Conservation (phyloP, 2,329 filamentous ascomycete species). For the Hypoxylon sp. region DNA sequence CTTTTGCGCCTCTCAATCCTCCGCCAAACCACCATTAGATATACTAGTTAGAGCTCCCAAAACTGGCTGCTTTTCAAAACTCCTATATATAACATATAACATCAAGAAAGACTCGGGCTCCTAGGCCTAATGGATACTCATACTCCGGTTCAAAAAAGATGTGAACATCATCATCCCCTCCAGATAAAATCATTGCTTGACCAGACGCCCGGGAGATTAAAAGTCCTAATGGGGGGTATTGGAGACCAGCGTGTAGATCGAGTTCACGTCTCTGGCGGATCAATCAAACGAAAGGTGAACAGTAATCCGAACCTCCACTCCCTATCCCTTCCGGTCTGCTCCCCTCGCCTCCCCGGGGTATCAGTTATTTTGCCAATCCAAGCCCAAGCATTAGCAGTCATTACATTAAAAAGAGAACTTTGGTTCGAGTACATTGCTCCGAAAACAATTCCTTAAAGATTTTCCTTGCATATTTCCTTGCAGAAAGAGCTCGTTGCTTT, state of each 20-base stretch:
- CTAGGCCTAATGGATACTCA: not conserved
- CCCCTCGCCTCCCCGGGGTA: constrained; percentile 46
- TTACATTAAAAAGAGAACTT: constrained; percentile 50
- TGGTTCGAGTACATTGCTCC: constrained; percentile 30
- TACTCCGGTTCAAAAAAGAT: constrained; percentile 25
- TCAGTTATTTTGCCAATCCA: constrained; percentile 47
- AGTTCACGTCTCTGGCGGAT: constrained; percentile 25
- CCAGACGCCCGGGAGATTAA: constrained; percentile 39
- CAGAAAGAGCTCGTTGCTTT: constrained; percentile 14
- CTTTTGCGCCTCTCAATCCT: not conserved
- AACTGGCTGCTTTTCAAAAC: constrained; percentile 13
- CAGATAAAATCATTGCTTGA: constrained; percentile 36
- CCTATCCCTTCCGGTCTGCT: constrained; percentile 37
- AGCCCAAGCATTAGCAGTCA: constrained; percentile 49
- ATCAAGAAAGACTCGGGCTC: constrained; percentile 16
- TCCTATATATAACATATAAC: constrained; percentile 26
- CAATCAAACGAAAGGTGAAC: constrained; percentile 36
- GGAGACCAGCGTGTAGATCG: constrained; percentile 29
- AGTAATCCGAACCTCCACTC: constrained; percentile 32
- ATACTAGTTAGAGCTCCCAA: constrained; percentile 27
- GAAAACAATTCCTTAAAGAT: constrained; percentile 18
- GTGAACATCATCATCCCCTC: constrained; percentile 27
- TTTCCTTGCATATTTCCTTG: constrained; percentile 31
- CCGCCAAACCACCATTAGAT: constrained; percentile 30
- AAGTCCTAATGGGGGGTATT: constrained; percentile 36